Evolutionary conservation across 306 rosid genomes (phyloP).

Genomic region (Cucumis melo): DNA sequence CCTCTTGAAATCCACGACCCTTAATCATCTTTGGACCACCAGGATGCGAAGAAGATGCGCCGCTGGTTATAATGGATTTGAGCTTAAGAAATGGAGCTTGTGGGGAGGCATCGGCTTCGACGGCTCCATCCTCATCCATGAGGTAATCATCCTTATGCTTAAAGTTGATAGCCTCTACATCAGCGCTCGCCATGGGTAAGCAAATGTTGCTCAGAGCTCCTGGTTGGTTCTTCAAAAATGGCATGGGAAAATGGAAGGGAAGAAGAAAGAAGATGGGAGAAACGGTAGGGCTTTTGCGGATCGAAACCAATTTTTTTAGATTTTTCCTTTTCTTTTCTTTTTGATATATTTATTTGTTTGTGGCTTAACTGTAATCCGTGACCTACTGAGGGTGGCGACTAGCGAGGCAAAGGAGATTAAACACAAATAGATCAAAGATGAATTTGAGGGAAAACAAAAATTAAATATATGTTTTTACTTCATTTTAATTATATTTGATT

Average conservation of each 20-base stretch:
- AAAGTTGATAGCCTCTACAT: constrained; percentile 90
- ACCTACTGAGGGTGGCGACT: no score
- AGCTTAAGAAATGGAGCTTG: constrained; percentile 71
- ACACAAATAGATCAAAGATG: no score
- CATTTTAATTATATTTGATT: no score
- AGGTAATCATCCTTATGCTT: constrained; percentile 97
- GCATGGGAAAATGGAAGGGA: no score
- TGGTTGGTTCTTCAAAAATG: background rate
- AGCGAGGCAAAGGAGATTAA: no score
- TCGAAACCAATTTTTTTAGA: background rate
- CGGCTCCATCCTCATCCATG: constrained; percentile 95
- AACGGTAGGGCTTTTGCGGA: background rate
- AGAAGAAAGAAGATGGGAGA: background rate
- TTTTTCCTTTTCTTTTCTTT: background rate
- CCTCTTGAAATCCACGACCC: constrained; percentile 90
- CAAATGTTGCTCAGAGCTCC: constrained; percentile 3
- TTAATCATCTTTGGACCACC: constrained; percentile 65
- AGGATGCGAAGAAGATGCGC: constrained; percentile 34
- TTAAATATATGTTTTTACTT: no score
- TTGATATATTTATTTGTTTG: background rate
- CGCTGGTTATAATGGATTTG: constrained; percentile 82
- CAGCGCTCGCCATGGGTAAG: constrained; percentile 48
- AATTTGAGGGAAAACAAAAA: no score
- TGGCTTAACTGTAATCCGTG: no score
- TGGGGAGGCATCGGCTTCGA: constrained; percentile 69